phyloP scores from a whole-genome alignment of 2,329 filamentous ascomycete species.

The Fusarium pilosicola region DNA sequence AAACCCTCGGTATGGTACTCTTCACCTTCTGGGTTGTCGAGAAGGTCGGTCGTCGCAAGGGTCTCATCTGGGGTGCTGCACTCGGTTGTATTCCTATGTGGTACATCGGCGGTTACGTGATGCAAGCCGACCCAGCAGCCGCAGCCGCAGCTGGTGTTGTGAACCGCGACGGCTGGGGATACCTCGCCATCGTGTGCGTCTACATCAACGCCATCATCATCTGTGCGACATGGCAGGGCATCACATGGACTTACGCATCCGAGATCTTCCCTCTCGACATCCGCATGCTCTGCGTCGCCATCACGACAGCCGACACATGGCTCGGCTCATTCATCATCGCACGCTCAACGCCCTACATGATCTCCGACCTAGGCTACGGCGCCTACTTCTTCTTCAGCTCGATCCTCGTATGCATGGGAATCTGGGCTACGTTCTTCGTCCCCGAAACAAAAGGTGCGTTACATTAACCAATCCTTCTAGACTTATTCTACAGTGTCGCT shows the following conservation, averaged over 20 bases:
- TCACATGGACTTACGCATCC: constrained; percentile 57
- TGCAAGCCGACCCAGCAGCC: constrained; percentile 46
- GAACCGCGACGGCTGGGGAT: constrained; percentile 53
- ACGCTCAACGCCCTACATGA: constrained; percentile 54
- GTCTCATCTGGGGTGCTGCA: constrained; percentile 53
- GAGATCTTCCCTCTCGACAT: constrained; percentile 58
- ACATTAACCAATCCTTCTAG: not conserved
- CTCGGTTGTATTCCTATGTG: constrained; percentile 53
- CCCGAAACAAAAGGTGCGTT: constrained; percentile 61
- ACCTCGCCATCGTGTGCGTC: constrained; percentile 56
- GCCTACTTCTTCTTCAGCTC: constrained; percentile 64
- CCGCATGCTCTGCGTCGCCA: constrained; percentile 49
- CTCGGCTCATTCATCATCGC: constrained; percentile 54
- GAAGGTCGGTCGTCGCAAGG: constrained; percentile 58
- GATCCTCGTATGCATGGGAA: constrained; percentile 55
- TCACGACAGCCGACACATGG: constrained; percentile 52
- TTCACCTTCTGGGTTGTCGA: constrained; percentile 59
- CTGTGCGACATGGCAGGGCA: constrained; percentile 55
- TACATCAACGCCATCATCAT: constrained; percentile 57
- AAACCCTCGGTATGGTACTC: constrained; percentile 50
- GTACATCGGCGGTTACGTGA: constrained; percentile 53
- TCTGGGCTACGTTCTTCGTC: constrained; percentile 61
- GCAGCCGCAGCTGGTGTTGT: constrained; percentile 59
- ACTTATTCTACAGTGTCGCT: not conserved
- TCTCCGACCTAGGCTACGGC: constrained; percentile 56